phyloP scores from a whole-genome alignment of 768 basidiomycete genomes.

The Suillus subluteus region DNA sequence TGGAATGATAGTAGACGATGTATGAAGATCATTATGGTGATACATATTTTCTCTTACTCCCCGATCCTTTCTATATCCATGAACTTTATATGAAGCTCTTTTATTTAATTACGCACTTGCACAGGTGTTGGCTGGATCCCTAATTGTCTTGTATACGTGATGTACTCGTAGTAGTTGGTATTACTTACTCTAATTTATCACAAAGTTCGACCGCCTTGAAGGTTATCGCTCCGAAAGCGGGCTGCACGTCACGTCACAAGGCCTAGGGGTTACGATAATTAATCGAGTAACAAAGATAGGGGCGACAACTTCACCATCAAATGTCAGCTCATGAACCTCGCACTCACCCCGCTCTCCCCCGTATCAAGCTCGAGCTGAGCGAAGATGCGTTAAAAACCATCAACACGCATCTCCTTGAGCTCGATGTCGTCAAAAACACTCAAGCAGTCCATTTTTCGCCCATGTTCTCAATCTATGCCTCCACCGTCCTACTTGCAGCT shows the following conservation, averaged over 20 bases:
- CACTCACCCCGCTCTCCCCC: background rate
- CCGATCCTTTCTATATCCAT: background rate
- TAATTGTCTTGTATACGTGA: constrained; percentile 3
- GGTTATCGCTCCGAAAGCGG: background rate
- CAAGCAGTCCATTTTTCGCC: background rate
- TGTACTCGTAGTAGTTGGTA: background rate
- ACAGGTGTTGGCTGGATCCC: background rate
- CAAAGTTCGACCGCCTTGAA: background rate
- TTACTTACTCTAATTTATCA: constrained; percentile 1
- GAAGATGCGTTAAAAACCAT: background rate
- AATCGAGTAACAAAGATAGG: background rate
- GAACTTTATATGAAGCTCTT: background rate
- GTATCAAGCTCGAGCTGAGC: background rate
- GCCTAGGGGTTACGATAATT: too few relatives aligned
- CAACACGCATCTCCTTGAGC: background rate
- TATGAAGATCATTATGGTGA: background rate
- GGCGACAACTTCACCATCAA: background rate
- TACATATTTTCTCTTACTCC: background rate
- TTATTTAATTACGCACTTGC: constrained; percentile 1
- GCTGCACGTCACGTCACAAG: background rate
- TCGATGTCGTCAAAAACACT: constrained; percentile 4
- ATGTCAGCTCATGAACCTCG: constrained; percentile 2
- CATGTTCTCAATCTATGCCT: constrained; percentile 3
- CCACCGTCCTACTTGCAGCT: constrained; percentile 5
- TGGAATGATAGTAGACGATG: constrained; percentile 7